Evolutionary conservation across 352 stramenopile species (phyloP).

Genomic region (Phytophthora ohioensis): DNA sequence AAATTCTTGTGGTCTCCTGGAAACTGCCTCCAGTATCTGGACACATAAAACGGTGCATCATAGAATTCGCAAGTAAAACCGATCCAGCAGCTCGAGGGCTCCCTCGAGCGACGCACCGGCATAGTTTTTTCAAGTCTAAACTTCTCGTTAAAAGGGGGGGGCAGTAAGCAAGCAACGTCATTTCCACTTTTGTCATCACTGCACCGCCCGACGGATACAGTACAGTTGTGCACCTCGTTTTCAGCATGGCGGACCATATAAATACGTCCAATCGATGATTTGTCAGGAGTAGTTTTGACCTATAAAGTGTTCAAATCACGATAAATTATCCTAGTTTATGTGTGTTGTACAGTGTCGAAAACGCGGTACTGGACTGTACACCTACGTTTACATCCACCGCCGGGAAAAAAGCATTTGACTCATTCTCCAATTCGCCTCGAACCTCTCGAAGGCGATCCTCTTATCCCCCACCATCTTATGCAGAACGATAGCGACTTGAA

Average conservation of each 20-base stretch:
- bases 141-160: constrained; percentile 10
- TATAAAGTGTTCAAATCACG: too few species aligned
- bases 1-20: constrained; percentile 33
- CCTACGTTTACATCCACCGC: constrained; percentile 8
- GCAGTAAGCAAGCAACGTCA: constrained; percentile 35
- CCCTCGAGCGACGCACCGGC: background rate
- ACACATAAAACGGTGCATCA: constrained; percentile 1
- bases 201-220: constrained; percentile 14
- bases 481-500: constrained; percentile 25
- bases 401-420: constrained; percentile 15
- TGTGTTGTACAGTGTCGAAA: too few species aligned
- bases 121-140: constrained; percentile 9
- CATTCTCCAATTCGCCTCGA: constrained; percentile 32
- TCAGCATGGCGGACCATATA: too few species aligned
- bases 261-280: too few species aligned
- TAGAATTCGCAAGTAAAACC: constrained; percentile 24
- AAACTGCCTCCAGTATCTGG: constrained; percentile 11
- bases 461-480: constrained; percentile 18
- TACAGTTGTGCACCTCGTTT: background rate
- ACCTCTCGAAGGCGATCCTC: constrained; percentile 9
- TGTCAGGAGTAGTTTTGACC: too few species aligned
- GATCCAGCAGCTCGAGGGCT: background rate
- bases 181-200: constrained; percentile 13
- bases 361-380: too few species aligned
- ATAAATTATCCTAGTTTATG: too few species aligned